A percentile compares a stretch with the other conserved stretches of the same genome.
Conservation (phyloP, 352 stramenopile genomes). For the Pythium apleroticum region DNA sequence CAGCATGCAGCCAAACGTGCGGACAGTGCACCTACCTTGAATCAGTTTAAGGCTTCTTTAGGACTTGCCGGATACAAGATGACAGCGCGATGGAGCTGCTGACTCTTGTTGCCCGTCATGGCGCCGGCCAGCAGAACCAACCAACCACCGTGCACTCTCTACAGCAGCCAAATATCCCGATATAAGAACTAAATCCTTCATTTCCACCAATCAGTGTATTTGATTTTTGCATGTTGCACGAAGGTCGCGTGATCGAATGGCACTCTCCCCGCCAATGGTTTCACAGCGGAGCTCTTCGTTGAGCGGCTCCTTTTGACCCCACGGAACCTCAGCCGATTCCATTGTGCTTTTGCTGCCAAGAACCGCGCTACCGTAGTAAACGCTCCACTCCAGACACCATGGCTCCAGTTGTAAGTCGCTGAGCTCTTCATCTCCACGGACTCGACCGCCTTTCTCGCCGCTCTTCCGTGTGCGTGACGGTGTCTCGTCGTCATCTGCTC, state of each 20-base stretch:
- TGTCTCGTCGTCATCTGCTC: background rate
- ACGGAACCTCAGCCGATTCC: no score
- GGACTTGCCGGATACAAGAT: constrained; percentile 91
- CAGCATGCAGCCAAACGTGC: background rate
- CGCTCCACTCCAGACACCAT: constrained; percentile 34
- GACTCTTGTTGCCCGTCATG: constrained; percentile 22
- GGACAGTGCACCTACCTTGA: constrained; percentile 64
- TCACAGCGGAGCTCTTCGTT: background rate
- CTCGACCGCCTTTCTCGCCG: background rate
- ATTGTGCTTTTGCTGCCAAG: constrained; percentile 31
- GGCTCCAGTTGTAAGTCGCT: constrained; percentile 43
- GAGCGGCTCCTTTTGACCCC: background rate
- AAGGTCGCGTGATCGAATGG: constrained; percentile 22
- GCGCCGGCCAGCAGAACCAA: constrained; percentile 32
- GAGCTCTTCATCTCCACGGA: background rate
- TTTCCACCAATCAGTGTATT: constrained; percentile 39
- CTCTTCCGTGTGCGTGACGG: background rate
- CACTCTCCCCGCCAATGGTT: constrained; percentile 28
- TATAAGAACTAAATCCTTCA: constrained; percentile 20
- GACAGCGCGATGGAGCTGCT: constrained; percentile 17
- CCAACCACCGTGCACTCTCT: constrained; percentile 47
- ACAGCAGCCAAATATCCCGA: constrained; percentile 28
- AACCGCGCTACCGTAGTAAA: constrained; percentile 30
- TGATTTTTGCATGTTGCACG: constrained; percentile 4
- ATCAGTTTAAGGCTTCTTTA: constrained; percentile 92